These are phyloP conservation scores for Diaporthe australafricana DNA, from an alignment of 2,329 filamentous ascomycete species.

Conservation along the genomic window DNA sequence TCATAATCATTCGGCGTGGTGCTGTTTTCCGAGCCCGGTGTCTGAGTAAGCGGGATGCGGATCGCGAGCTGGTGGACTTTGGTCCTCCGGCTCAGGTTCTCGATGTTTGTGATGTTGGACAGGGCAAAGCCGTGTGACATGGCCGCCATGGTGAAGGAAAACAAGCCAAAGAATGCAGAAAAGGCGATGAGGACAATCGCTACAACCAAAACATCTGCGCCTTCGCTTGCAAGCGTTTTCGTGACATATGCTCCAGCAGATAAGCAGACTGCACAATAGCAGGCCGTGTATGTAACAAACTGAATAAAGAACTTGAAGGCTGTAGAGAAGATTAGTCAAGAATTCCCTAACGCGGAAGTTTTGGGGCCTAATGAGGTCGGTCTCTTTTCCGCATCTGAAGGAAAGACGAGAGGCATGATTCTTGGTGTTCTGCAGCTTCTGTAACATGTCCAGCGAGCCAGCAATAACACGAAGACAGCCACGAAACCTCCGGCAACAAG, in stretches of 20 bases:
- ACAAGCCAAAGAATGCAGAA: slow-evolving; percentile 81
- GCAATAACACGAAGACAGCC: too few species aligned
- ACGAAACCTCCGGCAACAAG: not conserved
- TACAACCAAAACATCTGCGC: slow-evolving; percentile 61
- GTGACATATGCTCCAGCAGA: slow-evolving; percentile 74
- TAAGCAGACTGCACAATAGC: slow-evolving; percentile 75
- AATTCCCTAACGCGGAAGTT: not conserved
- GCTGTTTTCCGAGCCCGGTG: not conserved
- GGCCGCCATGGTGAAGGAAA: slow-evolving; percentile 79
- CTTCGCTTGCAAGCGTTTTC: slow-evolving; percentile 61
- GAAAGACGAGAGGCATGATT: not conserved
- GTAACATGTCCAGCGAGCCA: not conserved
- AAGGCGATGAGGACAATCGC: slow-evolving; percentile 76
- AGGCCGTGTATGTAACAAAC: slow-evolving; percentile 79
- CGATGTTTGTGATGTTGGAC: slow-evolving; percentile 86
- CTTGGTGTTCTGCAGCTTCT: not conserved
- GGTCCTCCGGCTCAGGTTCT: slow-evolving; percentile 72
- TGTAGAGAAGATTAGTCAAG: slow-evolving; percentile 47
- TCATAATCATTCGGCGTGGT: slow-evolving; percentile 48
- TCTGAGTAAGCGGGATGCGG: slow-evolving; percentile 64
- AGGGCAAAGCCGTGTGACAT: slow-evolving; percentile 78
- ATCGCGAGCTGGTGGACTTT: slow-evolving; percentile 81
- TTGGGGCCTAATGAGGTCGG: slow-evolving; percentile 24
- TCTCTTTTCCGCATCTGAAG: not conserved
- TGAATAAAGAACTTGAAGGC: slow-evolving; percentile 94